phyloP scores from a whole-genome alignment of 192 early-diverging fungal genomes.

The Allomyces macrogynus region DNA sequence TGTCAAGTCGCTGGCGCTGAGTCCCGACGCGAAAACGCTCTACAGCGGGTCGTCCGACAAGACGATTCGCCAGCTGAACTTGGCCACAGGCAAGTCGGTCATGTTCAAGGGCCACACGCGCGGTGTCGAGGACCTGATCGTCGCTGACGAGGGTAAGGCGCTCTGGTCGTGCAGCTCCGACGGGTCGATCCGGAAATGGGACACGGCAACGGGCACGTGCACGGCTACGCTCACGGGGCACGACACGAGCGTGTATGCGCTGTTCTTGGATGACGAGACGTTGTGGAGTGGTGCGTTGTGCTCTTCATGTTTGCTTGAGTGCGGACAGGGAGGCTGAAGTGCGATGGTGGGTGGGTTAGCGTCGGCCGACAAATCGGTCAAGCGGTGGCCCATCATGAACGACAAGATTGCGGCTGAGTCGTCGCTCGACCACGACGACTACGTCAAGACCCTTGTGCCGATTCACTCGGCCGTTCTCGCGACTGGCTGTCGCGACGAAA shows the following conservation, averaged over 20 bases:
- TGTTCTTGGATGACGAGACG: conserved; percentile 37
- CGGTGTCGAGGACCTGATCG: conserved; percentile 29
- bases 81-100: conserved; percentile 25
- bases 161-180: conserved; percentile 47
- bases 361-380: conserved; percentile 78
- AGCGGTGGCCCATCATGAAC: conserved; percentile 32
- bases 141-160: conserved; percentile 19
- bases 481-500: conserved; percentile 69
- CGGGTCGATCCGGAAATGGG: conserved; percentile 42
- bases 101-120: conserved; percentile 7
- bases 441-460: conserved; percentile 43
- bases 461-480: conserved; percentile 46
- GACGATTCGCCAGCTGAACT: conserved; percentile 55
- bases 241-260: conserved; percentile 52
- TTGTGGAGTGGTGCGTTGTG: conserved; percentile 50
- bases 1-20: conserved; percentile 51
- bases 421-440: conserved; percentile 56
- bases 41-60: conserved; percentile 70
- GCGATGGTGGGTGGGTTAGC: conserved; percentile 16
- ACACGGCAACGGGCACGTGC: conserved; percentile 19
- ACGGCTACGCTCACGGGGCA: conserved; percentile 40
- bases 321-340: neutral
- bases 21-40: conserved; percentile 16
- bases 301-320: neutral
- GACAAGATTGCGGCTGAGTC: conserved; percentile 25